phyloP scores from a whole-genome alignment of 495 filamentous ascomycete genomes.

The Aspergillus nanangensis region DNA sequence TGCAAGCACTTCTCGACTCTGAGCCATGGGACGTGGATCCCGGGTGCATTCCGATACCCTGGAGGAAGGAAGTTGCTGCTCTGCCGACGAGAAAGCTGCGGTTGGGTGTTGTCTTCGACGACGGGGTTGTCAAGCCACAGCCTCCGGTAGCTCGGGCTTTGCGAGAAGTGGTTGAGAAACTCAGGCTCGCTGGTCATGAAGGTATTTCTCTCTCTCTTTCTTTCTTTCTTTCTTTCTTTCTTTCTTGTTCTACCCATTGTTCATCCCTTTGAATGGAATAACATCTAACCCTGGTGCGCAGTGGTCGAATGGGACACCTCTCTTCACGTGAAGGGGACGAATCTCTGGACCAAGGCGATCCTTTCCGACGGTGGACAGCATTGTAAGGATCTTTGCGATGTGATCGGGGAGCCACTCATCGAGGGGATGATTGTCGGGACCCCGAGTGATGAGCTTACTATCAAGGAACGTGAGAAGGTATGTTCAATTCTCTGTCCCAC shows the following conservation, averaged over 20 bases:
- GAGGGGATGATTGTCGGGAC: conserved; percentile 44
- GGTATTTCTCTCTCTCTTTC: conserved; percentile 22
- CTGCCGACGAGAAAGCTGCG: conserved; percentile 29
- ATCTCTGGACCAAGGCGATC: conserved; percentile 46
- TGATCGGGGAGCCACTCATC: conserved; percentile 54
- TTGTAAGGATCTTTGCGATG: conserved; percentile 40
- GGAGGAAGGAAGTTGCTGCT: conserved; percentile 30
- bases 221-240: neutral
- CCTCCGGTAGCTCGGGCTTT: conserved; percentile 48
- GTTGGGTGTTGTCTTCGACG: conserved; percentile 49
- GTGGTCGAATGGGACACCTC: conserved; percentile 43
- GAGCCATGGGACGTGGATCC: conserved; percentile 41
- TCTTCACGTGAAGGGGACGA: conserved; percentile 24
- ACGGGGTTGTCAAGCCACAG: conserved; percentile 51
- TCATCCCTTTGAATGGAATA: neutral
- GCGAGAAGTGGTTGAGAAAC: conserved; percentile 33
- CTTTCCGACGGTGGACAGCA: conserved; percentile 56
- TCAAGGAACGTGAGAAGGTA: conserved; percentile 26
- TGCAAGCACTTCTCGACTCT: conserved; percentile 27
- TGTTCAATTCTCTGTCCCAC: neutral
- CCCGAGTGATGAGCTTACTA: conserved; percentile 21
- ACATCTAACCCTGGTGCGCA: conserved; percentile 5
- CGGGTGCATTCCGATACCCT: conserved; percentile 38
- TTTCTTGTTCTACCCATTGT: neutral
- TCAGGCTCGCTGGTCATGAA: conserved; percentile 40